A percentile compares a stretch with the other conserved stretches of the same genome.
Conservation (phyloP, 2,329 filamentous ascomycete genomes). For the Pseudogymnoascus sp. region DNA sequence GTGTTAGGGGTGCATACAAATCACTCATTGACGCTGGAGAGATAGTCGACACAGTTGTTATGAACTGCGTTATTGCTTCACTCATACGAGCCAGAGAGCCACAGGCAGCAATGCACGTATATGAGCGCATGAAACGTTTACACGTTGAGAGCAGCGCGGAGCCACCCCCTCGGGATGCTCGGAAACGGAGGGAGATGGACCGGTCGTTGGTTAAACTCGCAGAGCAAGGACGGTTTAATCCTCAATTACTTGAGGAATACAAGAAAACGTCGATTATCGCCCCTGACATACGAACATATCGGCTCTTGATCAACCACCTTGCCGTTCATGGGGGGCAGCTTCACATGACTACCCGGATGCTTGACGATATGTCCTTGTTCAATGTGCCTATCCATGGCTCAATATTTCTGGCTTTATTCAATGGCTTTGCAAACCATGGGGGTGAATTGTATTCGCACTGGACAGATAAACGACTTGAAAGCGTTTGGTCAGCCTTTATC, state of each 20-base stretch:
- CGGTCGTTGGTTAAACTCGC: conserved; percentile 51
- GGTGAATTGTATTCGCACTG: conserved; percentile 58
- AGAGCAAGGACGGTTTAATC: conserved; percentile 44
- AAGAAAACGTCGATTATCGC: conserved; percentile 59
- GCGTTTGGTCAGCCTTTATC: conserved; percentile 58
- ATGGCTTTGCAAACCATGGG: conserved; percentile 71
- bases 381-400: conserved; percentile 62
- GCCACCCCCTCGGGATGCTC: conserved; percentile 30
- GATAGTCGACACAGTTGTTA: conserved; percentile 75
- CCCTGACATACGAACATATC: conserved; percentile 72
- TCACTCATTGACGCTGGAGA: conserved; percentile 79
- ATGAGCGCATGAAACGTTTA: conserved; percentile 67
- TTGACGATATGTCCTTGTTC: conserved; percentile 72
- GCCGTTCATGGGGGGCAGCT: conserved; percentile 62
- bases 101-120: conserved; percentile 68
- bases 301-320: conserved; percentile 69
- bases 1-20: conserved; percentile 67
- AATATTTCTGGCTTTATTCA: conserved; percentile 73
- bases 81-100: conserved; percentile 71
- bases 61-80: conserved; percentile 79
- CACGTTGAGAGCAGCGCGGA: conserved; percentile 17
- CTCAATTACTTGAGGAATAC: conserved; percentile 41
- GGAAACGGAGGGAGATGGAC: conserved; percentile 33
- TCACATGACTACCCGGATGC: conserved; percentile 56
- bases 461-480: conserved; percentile 60